Conservation (phyloP, 2,329 filamentous ascomycete species). For the Biscogniauxia sp. region DNA sequence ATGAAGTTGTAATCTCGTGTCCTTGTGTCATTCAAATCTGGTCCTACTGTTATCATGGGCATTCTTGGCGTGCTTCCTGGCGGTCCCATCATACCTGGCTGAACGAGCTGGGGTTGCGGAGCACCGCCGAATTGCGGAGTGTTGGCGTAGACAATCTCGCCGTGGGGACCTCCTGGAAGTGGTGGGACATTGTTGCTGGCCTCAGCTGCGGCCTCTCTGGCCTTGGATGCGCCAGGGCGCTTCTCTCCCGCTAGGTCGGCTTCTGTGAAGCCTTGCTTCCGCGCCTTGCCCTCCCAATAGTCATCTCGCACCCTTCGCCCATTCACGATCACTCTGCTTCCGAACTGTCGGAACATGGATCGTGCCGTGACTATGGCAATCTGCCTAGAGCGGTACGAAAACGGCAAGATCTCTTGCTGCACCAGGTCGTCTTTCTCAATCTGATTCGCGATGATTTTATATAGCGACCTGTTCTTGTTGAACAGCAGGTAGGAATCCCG, state of each 20-base stretch:
- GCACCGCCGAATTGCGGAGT: constrained; percentile 65
- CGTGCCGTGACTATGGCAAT: constrained; percentile 97
- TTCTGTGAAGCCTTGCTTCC: constrained; percentile 97
- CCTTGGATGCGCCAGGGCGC: constrained; percentile 85
- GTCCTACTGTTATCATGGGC: constrained; percentile 78
- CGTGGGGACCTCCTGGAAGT: constrained; percentile 66
- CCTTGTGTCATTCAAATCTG: constrained; percentile 74
- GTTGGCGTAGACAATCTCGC: constrained; percentile 86
- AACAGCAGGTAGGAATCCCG: constrained; percentile 97
- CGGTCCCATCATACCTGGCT: constrained; percentile 68
- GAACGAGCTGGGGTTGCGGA: constrained; percentile 66
- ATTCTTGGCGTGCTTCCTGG: constrained; percentile 68
- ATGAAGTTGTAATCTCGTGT: constrained; percentile 78
- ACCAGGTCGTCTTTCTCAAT: constrained; percentile 96
- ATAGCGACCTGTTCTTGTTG: constrained; percentile 96
- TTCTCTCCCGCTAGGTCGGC: constrained; percentile 96
- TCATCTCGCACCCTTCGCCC: constrained; percentile 92
- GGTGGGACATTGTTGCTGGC: constrained; percentile 58
- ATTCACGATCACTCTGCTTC: constrained; percentile 86
- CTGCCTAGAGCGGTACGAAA: constrained; percentile 96
- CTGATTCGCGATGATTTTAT: constrained; percentile 96
- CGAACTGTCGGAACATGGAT: constrained; percentile 99
- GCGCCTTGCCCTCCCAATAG: constrained; percentile 97
- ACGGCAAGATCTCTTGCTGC: constrained; percentile 89
- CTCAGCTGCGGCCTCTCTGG: constrained; percentile 75